Base-by-base conservation (phyloP, 2,329 filamentous ascomycete species). In the Nigrospora osmanthi region DNA sequence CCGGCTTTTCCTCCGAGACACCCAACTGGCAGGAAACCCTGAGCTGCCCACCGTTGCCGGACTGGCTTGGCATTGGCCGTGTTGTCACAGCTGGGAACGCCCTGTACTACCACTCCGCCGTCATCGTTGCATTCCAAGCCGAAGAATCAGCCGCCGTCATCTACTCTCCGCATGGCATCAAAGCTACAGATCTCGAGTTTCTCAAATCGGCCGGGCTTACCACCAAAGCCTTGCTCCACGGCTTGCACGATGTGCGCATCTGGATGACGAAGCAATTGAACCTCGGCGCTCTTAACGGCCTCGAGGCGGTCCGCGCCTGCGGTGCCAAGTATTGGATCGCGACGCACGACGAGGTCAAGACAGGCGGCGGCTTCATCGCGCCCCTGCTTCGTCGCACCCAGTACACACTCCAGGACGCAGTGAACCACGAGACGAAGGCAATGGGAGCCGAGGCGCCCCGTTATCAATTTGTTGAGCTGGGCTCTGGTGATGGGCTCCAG, bases 281-380 rank as follows among this genome's bases (percentile, higher is more conserved):
- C 49, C 70, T 84, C 14, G 81, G 81, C 2, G 81, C 73, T 0
- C 66, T 75, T 47, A 85, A 84, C 53, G 81, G 77, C 0, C 60
- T 83, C 14, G 66, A 73, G 46, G 75, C 76, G 3, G 78, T 78
- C 47, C 60, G 68, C 14, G 60, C 72, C 5, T 60, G 77, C 30
- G 64, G 68, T 2, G 75, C 78, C 0, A 73, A 67, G 51, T 85
- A 84, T 53, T 85, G 81, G 81, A 62, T 85, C 15, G 73, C 72
- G 0, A 85, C 81, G 23, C 81, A 85, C 52, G 80, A 83, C 51
- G 81, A 84, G 58, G 64, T 76, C 5, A 84, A 84, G 60, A 71
- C 60, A 43, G 80, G 78, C 1, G 70, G 70, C 0, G 80, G 80
- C 0, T 52, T 83, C 6, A 71, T 84, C 11, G 71, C 75, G 62